These are phyloP conservation scores for Boletus speciosus DNA, from an alignment of 768 basidiomycete species.

Conservation along the genomic window DNA sequence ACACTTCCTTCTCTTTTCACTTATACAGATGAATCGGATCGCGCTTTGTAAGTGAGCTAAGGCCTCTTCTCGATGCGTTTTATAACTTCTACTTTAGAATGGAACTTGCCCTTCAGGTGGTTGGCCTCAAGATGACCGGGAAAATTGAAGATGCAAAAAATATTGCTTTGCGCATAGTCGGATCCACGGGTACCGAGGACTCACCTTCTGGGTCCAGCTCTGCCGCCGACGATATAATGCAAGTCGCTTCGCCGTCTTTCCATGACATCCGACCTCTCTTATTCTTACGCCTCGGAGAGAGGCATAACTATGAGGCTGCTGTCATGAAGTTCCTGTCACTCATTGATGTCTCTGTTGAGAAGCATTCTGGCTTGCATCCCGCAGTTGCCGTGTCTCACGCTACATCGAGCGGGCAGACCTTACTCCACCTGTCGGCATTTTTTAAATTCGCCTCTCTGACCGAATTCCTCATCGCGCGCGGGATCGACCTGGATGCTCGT, in stretches of 20 bases:
- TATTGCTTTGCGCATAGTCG: slow-evolving; percentile 90
- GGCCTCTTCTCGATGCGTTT: slow-evolving; percentile 4
- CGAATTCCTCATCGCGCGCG: slow-evolving; percentile 65
- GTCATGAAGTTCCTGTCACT: slow-evolving; percentile 80
- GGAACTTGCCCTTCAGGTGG: slow-evolving; percentile 93
- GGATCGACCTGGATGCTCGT: slow-evolving; percentile 75
- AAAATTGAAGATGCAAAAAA: slow-evolving; percentile 92
- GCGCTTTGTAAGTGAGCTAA: slow-evolving; percentile 65
- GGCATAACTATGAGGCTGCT: slow-evolving; percentile 66
- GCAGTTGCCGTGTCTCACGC: slow-evolving; percentile 63
- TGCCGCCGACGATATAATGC: slow-evolving; percentile 47
- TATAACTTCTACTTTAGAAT: slow-evolving; percentile 51
- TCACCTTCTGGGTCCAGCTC: slow-evolving; percentile 34
- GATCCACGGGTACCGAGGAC: slow-evolving; percentile 57
- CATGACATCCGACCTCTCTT: slow-evolving; percentile 58
- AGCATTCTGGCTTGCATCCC: slow-evolving; percentile 39
- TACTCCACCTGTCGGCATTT: slow-evolving; percentile 84
- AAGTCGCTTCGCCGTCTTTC: slow-evolving; percentile 43
- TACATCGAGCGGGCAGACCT: slow-evolving; percentile 73
- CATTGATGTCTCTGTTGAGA: slow-evolving; percentile 60
- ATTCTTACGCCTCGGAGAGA: slow-evolving; percentile 50
- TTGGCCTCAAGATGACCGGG: slow-evolving; percentile 95
- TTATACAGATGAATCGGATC: slow-evolving; percentile 87
- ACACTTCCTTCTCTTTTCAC: slow-evolving; percentile 69
- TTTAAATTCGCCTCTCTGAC: slow-evolving; percentile 72